These are phyloP conservation scores for cucumber (Cucumis sativus) DNA, from an alignment of 306 rosid genomes.

Conservation along the genomic window Cucumber_9930_V3 NC_026660.2:27995501-27996000, in stretches of 20 bases:
- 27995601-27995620: slow-evolving; percentile 60
- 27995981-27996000: not conserved
- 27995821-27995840: slow-evolving; percentile 33
- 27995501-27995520: slow-evolving; percentile 52
- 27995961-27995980: slow-evolving; percentile 51
- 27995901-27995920: slow-evolving; percentile 91
- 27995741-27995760: not conserved
- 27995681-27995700: slow-evolving; percentile 53
- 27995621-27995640: slow-evolving; percentile 39
- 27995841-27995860: slow-evolving; percentile 3
- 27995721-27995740: slow-evolving; percentile 36
- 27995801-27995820: not conserved
- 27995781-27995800: not conserved
- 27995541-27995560: slow-evolving; percentile 35
- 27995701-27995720: slow-evolving; percentile 44
- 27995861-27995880: slow-evolving; percentile 85
- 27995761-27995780: not conserved
- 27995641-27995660: slow-evolving; percentile 38
- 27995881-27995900: slow-evolving; percentile 87
- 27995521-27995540: slow-evolving; percentile 25
- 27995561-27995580: slow-evolving; percentile 65
- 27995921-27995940: slow-evolving; percentile 69
- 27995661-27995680: slow-evolving; percentile 44
- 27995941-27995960: slow-evolving; percentile 73
- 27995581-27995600: slow-evolving; percentile 57